Percentiles rank a stretch among this genome's conserved stretches.
phyloP scores from a whole-genome alignment of 208 protist genomes.

The Leptomonas pyrrhocoris region DNA sequence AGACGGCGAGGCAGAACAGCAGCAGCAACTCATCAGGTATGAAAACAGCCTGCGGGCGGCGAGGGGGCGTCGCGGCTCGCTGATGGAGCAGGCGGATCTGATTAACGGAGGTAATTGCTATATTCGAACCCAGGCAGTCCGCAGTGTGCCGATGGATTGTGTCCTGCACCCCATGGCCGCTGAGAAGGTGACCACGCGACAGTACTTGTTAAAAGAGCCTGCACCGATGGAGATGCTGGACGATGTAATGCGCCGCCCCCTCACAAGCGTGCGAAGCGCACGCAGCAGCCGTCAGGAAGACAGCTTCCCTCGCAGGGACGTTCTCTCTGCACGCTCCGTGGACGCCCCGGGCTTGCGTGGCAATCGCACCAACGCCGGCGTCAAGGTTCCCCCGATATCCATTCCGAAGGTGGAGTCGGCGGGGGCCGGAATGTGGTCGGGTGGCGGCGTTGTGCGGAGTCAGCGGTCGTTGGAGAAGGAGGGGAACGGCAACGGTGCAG shows the following conservation, averaged over 20 bases:
- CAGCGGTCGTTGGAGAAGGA: background rate
- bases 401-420: conserved; percentile 19
- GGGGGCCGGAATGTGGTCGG: conserved; percentile 4
- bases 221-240: conserved; percentile 18
- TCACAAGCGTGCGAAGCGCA: background rate
- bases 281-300: background rate
- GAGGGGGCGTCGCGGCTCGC: conserved; percentile 26
- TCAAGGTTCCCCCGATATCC: conserved; percentile 12
- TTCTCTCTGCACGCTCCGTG: conserved; percentile 4
- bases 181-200: conserved; percentile 33
- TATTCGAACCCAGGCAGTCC: conserved; percentile 24
- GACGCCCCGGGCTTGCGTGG: background rate
- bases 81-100: conserved; percentile 37
- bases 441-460: conserved; percentile 6
- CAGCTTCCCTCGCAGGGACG: background rate
- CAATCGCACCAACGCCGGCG: conserved; percentile 9
- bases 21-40: conserved; percentile 44
- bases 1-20: conserved; percentile 35
- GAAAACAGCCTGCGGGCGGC: conserved; percentile 31
- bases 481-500: background rate
- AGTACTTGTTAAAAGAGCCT: conserved; percentile 28
- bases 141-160: conserved; percentile 26
- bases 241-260: background rate
- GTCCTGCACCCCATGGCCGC: conserved; percentile 37
- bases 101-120: conserved; percentile 34